Evolutionary conservation across 2,329 filamentous ascomycete species (phyloP).

Genomic region (Talaromyces rugulosus): DNA sequence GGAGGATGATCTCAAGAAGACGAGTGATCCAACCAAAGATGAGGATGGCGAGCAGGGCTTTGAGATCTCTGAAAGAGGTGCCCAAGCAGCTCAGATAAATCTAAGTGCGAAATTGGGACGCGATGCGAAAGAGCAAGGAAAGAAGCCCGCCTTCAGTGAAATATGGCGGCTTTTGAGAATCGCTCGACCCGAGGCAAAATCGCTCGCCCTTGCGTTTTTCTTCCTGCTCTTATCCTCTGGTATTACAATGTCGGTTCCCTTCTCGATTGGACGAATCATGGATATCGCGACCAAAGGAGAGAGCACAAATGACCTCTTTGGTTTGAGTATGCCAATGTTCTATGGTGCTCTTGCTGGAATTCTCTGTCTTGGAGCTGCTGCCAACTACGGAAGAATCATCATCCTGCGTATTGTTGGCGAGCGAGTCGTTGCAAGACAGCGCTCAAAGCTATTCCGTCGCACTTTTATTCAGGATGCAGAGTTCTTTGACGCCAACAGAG

Average conservation of each 20-base stretch:
- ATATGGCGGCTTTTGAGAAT: constrained; percentile 86
- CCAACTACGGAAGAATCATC: constrained; percentile 92
- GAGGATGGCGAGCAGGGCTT: constrained; percentile 58
- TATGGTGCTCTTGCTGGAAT: constrained; percentile 74
- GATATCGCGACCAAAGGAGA: constrained; percentile 78
- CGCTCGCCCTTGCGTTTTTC: constrained; percentile 73
- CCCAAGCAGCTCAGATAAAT: constrained; percentile 83
- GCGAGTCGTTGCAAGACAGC: constrained; percentile 82
- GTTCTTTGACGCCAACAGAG: constrained; percentile 96
- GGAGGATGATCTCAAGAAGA: constrained; percentile 30
- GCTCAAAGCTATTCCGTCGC: constrained; percentile 82
- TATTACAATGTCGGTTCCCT: constrained; percentile 94
- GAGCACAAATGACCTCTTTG: constrained; percentile 65
- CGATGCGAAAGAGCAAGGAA: constrained; percentile 55
- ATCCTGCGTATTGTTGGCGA: constrained; percentile 92
- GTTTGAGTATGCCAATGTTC: constrained; percentile 80
- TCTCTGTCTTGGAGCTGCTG: constrained; percentile 75
- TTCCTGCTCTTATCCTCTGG: constrained; percentile 84
- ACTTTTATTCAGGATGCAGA: constrained; percentile 98
- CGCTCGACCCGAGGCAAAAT: constrained; percentile 75
- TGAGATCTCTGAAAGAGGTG: constrained; percentile 74
- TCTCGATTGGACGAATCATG: constrained; percentile 92
- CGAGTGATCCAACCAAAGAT: constrained; percentile 38
- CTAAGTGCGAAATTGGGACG: constrained; percentile 82
- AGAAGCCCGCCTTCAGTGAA: constrained; percentile 64